Evolutionary conservation across 768 basidiomycete genomes (phyloP), one percentile per base, ranked within the genome.

Genomic region (Brasilioporus rufonigricans): DNA sequence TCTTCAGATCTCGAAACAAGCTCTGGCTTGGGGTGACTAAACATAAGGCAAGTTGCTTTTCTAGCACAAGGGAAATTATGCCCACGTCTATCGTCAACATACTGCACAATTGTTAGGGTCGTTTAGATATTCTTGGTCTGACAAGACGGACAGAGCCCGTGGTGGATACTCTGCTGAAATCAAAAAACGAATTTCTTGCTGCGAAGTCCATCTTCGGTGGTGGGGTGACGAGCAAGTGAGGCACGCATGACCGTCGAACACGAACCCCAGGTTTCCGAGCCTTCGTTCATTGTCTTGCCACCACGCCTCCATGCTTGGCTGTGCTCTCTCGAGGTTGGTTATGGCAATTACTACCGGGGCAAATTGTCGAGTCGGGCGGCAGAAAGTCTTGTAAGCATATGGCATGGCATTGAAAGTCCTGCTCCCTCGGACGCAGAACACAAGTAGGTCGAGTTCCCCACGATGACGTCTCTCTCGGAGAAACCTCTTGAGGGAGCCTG

Each of bases 221-320:
- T 68, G 39, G 7, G 24, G 3, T 33, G 55, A 33, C 21, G 58
- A 19, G 48, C 55, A 66, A 39, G 66, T 69, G 40, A 69, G 31
- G 54, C 71, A 72, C 9, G 60, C 73, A 50, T 67, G 50, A 5
- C 60, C 73, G 13, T 65, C 61, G 29, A 72, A 72, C n/a, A 31
- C 33, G n/a, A 74, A 43, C 14, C 58, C n/a, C n/a, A n/a, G n/a
- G n/a, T n/a, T n/a, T n/a, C n/a, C n/a, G n/a, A n/a, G n/a, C n/a
- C n/a, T n/a, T n/a, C n/a, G n/a, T n/a, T n/a, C n/a, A n/a, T n/a
- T n/a, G n/a, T n/a, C n/a, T n/a, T n/a, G n/a, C n/a, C n/a, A n/a
- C n/a, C n/a, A n/a, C n/a, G n/a, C n/a, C n/a, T n/a, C n/a, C n/a
- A n/a, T n/a, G n/a, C n/a, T n/a, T n/a, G n/a, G n/a, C n/a, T n/a